Conservation (phyloP, 2,329 filamentous ascomycete genomes). For the Nothomitra cinnamomea region DNA sequence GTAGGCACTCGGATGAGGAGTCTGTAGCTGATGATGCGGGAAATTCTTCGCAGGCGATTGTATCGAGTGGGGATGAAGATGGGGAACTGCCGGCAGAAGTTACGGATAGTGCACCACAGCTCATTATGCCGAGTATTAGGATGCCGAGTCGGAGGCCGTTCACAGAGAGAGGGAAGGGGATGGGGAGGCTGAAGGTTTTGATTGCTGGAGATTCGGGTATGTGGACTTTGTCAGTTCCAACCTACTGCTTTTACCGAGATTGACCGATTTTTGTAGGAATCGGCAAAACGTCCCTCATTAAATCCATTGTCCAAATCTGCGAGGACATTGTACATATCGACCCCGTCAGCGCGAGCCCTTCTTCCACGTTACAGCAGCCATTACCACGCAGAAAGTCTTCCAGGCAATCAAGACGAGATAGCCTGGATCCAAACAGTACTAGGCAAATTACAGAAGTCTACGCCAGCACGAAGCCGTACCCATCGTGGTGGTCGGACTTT, state of each 20-base stretch:
- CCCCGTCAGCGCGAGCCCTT: slow-evolving; percentile 29
- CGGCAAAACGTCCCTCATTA: slow-evolving; percentile 81
- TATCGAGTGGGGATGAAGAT: slow-evolving; percentile 38
- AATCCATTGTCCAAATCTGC: slow-evolving; percentile 70
- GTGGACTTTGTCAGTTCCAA: slow-evolving; percentile 9
- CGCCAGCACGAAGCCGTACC: slow-evolving; percentile 70
- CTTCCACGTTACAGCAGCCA: slow-evolving; percentile 8
- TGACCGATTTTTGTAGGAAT: slow-evolving; percentile 34
- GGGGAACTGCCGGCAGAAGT: slow-evolving; percentile 21
- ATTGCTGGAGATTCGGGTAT: slow-evolving; percentile 63
- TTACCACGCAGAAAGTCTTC: slow-evolving; percentile 5
- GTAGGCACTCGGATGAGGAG: slow-evolving; percentile 34
- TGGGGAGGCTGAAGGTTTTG: slow-evolving; percentile 80
- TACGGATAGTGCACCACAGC: slow-evolving; percentile 41
- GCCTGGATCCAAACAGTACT: slow-evolving; percentile 9
- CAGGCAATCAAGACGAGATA: slow-evolving; percentile 9
- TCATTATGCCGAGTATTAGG: slow-evolving; percentile 94
- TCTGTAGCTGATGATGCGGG: slow-evolving; percentile 34
- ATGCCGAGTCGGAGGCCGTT: slow-evolving; percentile 84
- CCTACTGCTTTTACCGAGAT: slow-evolving; percentile 10
- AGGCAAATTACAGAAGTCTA: slow-evolving; percentile 46
- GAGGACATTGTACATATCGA: slow-evolving; percentile 92
- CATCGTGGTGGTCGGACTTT: slow-evolving; percentile 74
- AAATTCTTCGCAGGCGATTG: slow-evolving; percentile 31
- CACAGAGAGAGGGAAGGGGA: slow-evolving; percentile 64